These are phyloP conservation scores for Lyophyllum decastes DNA, from an alignment of 768 basidiomycete species.

Conservation along the genomic window DNA sequence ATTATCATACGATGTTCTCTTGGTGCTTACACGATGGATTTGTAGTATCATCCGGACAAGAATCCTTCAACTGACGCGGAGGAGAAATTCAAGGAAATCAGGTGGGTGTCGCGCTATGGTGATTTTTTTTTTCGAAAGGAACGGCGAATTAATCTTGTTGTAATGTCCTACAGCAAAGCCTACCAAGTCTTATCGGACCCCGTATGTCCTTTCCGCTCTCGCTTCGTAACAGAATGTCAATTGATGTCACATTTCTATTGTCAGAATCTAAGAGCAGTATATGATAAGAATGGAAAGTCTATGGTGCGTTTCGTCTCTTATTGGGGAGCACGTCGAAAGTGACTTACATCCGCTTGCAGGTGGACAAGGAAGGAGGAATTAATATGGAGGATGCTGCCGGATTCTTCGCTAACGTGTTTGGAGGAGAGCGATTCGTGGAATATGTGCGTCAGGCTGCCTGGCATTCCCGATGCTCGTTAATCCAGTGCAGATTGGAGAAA, in stretches of 20 bases:
- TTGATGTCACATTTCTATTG: neutral
- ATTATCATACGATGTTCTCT: neutral
- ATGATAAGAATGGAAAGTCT: slow-evolving; percentile 93
- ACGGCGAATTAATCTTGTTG: neutral
- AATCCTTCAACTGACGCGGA: slow-evolving; percentile 92
- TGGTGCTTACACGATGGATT: neutral
- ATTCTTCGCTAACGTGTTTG: slow-evolving; percentile 95
- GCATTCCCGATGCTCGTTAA: neutral
- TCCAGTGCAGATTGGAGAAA: slow-evolving; percentile 83
- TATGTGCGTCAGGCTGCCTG: slow-evolving; percentile 60
- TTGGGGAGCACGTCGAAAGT: neutral
- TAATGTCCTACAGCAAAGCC: slow-evolving; percentile 66
- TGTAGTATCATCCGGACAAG: slow-evolving; percentile 93
- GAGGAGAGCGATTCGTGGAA: slow-evolving; percentile 88
- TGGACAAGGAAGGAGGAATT: slow-evolving; percentile 75
- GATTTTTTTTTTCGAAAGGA: neutral
- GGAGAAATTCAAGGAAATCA: slow-evolving; percentile 96
- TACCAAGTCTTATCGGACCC: slow-evolving; percentile 90
- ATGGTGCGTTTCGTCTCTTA: slow-evolving; percentile 52
- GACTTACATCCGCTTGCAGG: slow-evolving; percentile 33
- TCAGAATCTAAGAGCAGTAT: slow-evolving; percentile 83
- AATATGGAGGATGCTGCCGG: slow-evolving; percentile 91
- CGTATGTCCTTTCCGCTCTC: slow-evolving; percentile 42
- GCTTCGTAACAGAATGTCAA: neutral
- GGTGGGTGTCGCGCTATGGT: slow-evolving; percentile 43